Base-by-base conservation (phyloP, 768 basidiomycete species). In the Hygrophorus pudorinus region DNA sequence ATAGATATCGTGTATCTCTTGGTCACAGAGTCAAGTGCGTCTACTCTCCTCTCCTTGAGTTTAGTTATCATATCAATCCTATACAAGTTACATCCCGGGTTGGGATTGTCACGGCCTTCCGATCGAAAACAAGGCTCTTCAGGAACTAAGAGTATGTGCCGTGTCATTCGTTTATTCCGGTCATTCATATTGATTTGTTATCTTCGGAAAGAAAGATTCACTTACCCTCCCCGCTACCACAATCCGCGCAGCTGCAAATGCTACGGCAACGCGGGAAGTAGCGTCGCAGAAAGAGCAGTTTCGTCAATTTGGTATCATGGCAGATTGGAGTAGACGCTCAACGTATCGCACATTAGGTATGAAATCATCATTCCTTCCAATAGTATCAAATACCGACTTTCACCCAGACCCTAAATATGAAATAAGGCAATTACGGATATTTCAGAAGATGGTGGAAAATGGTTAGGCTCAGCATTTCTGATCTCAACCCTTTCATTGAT, bases 91-190 rank as follows among this genome's bases (percentile, higher is more conserved):
- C 63, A 62, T 86, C 11, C 93, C 94, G 29, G 94, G 94, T 8
- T 99, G 91, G 90, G 94, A 99, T 56, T 98, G 94, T 55, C 94
- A 99, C 59, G 94, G 94, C 5, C 76, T 97, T 10, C 94, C 94
- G 0, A 97, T 98, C 48, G 94, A 98, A 60, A 89, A 90, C 52
- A 97, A 96, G 56, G 87, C 92, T 0, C 65, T 99, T 29, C 70
- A 83, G 48, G 75, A 83, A 17, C 68, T 94, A 20, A 72, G 76
- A 44, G 87, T 87, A 56, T 44, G 75, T 56, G 20, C 24, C 2
- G 31, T 11, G 16, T 20, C 35, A 4, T 35, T 13, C 5, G 6
- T 45, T 32, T 7, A 2, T 32, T 43, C 12, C 37, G 7, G 17
- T 16, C 6, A 11, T 12, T 20, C 41, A 18, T 9, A 33, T 4